Percentiles rank a stretch among this genome's conserved stretches.
These are phyloP conservation scores for Sambucus nigra DNA, from an alignment of 129 eudicot genomes.

Conservation along the genomic window DNA sequence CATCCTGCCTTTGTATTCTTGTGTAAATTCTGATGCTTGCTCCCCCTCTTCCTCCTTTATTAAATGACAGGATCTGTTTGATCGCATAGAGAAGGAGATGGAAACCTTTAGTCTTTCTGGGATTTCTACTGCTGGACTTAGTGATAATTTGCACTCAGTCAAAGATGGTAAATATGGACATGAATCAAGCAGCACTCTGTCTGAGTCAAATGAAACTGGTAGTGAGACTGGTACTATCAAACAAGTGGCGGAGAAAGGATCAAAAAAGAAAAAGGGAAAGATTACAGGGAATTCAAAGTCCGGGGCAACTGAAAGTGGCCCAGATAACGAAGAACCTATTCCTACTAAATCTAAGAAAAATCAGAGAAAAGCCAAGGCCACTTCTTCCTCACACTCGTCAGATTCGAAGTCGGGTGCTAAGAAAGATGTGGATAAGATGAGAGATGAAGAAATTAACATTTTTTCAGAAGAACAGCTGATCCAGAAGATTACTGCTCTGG, in stretches of 20 bases:
- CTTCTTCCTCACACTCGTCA: constrained; percentile 38
- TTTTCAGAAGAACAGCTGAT: constrained; percentile 69
- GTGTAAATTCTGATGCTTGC: constrained; percentile 1
- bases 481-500: constrained; percentile 36
- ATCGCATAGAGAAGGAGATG: constrained; percentile 68
- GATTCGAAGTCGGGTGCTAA: constrained; percentile 53
- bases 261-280: constrained; percentile 81
- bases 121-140: constrained; percentile 11
- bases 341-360: constrained; percentile 70
- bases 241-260: constrained; percentile 56
- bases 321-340: constrained; percentile 50
- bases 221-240: constrained; percentile 39
- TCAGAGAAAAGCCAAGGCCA: constrained; percentile 68
- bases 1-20: background rate
- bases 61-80: constrained; percentile 54
- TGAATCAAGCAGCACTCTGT: constrained; percentile 27
- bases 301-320: constrained; percentile 30
- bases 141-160: constrained; percentile 19
- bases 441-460: constrained; percentile 32
- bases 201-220: constrained; percentile 44
- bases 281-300: constrained; percentile 42
- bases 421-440: constrained; percentile 30
- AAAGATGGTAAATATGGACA: constrained; percentile 40
- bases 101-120: constrained; percentile 38
- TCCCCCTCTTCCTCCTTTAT: background rate